These are phyloP conservation scores for Pinus albicaulis DNA, from an alignment of 75 land plant genomes.

Conservation along the genomic window DNA sequence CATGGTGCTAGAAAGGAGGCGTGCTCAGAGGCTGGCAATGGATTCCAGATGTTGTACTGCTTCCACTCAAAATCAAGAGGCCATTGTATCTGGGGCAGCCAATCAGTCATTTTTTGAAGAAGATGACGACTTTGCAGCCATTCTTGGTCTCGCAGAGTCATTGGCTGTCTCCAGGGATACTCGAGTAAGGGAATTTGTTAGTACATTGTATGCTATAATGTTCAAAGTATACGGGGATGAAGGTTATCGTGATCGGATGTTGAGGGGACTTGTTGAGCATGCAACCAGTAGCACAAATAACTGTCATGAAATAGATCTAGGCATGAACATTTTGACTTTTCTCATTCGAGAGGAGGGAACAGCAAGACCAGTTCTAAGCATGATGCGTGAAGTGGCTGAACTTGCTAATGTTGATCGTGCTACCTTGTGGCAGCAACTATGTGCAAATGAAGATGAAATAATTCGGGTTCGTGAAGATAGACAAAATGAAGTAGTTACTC, in stretches of 20 bases:
- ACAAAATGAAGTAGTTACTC: constrained; percentile 51
- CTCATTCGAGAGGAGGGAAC: constrained; percentile 79
- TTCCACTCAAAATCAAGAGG: constrained; percentile 29
- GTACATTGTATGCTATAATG: constrained; percentile 75
- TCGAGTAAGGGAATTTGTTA: constrained; percentile 78
- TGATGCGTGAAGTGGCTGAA: constrained; percentile 91
- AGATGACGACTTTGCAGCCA: constrained; percentile 75
- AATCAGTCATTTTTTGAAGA: constrained; percentile 28
- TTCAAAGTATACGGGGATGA: constrained; percentile 84
- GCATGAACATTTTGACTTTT: constrained; percentile 76
- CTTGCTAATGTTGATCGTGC: constrained; percentile 86
- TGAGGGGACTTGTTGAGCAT: constrained; percentile 86
- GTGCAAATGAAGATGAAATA: constrained; percentile 81
- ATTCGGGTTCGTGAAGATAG: constrained; percentile 57
- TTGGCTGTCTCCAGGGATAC: constrained; percentile 65
- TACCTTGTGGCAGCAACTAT: constrained; percentile 79
- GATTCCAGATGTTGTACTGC: constrained; percentile 38
- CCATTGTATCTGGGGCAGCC: constrained; percentile 17
- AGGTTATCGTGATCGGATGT: constrained; percentile 59
- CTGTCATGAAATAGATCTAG: constrained; percentile 62
- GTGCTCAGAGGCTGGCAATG: constrained; percentile 39
- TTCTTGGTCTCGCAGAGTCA: constrained; percentile 82
- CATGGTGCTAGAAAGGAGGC: constrained; percentile 83
- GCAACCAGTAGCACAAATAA: constrained; percentile 59
- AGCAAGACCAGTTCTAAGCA: constrained; percentile 77